These are phyloP conservation scores for Myxozyma monticola DNA, from an alignment of 805 yeast species.

Conservation along the genomic window DNA sequence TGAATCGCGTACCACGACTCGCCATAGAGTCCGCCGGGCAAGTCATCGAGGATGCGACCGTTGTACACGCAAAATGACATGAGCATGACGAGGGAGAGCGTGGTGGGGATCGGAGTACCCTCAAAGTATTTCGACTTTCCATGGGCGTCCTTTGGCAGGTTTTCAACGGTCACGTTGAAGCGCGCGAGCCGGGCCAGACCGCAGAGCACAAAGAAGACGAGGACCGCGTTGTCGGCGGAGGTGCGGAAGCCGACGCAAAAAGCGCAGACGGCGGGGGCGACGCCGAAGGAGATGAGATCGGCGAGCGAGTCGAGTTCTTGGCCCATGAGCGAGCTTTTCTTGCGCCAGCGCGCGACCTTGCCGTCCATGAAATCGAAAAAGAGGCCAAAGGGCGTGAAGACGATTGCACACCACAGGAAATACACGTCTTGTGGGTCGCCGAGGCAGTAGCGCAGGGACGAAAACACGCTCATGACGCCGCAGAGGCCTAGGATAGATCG, in stretches of 20 bases:
- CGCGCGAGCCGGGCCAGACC: conserved; percentile 93
- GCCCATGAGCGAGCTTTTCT: conserved; percentile 90
- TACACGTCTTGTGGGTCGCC: conserved; percentile 61
- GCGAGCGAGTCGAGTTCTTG: conserved; percentile 97
- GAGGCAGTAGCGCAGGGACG: conserved; percentile 76
- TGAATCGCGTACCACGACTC: conserved; percentile 71
- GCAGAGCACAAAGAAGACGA: conserved; percentile 85
- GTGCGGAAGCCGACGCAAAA: conserved; percentile 88
- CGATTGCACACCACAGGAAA: conserved; percentile 76
- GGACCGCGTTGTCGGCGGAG: conserved; percentile 71
- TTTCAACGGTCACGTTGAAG: conserved; percentile 90
- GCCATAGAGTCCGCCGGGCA: conserved; percentile 68
- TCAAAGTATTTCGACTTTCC: conserved; percentile 93
- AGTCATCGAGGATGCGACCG: conserved; percentile 43
- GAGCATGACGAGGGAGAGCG: conserved; percentile 67
- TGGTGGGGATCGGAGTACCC: conserved; percentile 94
- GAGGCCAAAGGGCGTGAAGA: conserved; percentile 84
- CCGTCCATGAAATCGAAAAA: conserved; percentile 97
- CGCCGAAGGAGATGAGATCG: conserved; percentile 85
- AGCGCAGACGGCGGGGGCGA: conserved; percentile 91
- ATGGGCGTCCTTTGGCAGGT: conserved; percentile 78
- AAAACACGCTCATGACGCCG: conserved; percentile 86
- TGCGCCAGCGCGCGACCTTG: conserved; percentile 90
- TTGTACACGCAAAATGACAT: conserved; percentile 69
- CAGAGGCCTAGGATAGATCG: conserved; percentile 53